Evolutionary conservation across 768 basidiomycete species (phyloP).

Genomic region (Naematelia encephala): DNA sequence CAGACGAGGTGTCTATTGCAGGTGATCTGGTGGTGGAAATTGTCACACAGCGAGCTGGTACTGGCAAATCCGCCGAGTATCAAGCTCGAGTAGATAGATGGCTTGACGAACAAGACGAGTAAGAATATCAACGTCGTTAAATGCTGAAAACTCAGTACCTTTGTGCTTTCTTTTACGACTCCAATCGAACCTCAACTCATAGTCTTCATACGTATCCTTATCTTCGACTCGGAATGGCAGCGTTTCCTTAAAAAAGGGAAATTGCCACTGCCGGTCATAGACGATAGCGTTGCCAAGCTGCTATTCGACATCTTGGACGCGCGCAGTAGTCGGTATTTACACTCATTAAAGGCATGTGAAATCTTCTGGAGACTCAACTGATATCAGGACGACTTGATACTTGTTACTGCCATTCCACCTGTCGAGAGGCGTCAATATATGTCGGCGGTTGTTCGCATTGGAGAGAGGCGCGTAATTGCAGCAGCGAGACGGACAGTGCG

Average conservation of each 20-base stretch:
- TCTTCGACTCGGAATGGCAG: conserved; percentile 25
- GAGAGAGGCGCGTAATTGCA: conserved; percentile 4
- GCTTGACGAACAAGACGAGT: conserved; percentile 60
- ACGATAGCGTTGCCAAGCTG: background rate
- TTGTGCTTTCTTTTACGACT: conserved; percentile 16
- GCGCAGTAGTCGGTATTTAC: background rate
- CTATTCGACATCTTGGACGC: background rate
- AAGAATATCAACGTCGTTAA: too few relatives aligned
- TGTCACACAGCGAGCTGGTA: conserved; percentile 5
- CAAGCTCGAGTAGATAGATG: conserved; percentile 79
- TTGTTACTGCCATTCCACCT: background rate
- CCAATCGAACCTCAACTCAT: conserved; percentile 21
- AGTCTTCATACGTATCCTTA: conserved; percentile 30
- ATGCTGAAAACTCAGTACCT: conserved; percentile 19
- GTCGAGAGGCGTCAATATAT: background rate
- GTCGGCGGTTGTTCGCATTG: conserved; percentile 1
- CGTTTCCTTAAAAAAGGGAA: conserved; percentile 16
- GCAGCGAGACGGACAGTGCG: background rate
- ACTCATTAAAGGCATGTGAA: background rate
- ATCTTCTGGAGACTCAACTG: background rate
- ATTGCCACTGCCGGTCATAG: background rate
- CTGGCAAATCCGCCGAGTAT: background rate
- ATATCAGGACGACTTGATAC: conserved; percentile 9
- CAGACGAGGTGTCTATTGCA: conserved; percentile 44
- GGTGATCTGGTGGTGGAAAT: conserved; percentile 32